A percentile compares a stretch with the other conserved stretches of the same genome.
Conservation (phyloP, 1,284 basidiomycete genomes). For the Trametes polyzona region DNA sequence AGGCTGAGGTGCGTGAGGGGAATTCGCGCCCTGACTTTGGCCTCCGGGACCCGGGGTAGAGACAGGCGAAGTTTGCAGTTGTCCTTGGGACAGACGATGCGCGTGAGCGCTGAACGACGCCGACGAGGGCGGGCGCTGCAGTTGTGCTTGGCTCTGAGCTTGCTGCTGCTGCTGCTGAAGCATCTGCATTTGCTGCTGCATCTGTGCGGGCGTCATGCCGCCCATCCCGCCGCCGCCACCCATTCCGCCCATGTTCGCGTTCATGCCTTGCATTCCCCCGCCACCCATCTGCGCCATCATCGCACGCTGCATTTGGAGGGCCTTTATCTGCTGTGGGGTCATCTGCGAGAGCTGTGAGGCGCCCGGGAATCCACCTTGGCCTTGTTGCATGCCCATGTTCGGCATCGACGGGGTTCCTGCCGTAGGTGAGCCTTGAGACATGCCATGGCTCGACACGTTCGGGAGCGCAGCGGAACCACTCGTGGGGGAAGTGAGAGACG, state of each 20-base stretch:
- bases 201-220: conserved; percentile 20
- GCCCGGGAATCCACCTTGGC: conserved; percentile 13
- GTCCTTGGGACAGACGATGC: conserved; percentile 18
- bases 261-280: conserved; percentile 6
- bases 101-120: conserved; percentile 23
- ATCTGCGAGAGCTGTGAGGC: conserved; percentile 24
- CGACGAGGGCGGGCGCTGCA: conserved; percentile 25
- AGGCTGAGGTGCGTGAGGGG: conserved; percentile 19
- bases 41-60: conserved; percentile 7
- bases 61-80: conserved; percentile 12
- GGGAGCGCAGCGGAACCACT: conserved; percentile 18
- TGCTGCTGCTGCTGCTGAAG: conserved; percentile 23
- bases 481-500: conserved; percentile 20
- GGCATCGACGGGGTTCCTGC: conserved; percentile 11
- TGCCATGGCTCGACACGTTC: conserved; percentile 21
- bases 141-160: conserved; percentile 13
- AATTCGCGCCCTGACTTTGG: neutral
- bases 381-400: conserved; percentile 3
- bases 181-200: conserved; percentile 27
- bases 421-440: conserved; percentile 15
- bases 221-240: conserved; percentile 10
- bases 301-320: conserved; percentile 21
- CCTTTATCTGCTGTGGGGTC: conserved; percentile 22
- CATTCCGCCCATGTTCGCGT: conserved; percentile 6
- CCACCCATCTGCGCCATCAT: conserved; percentile 19